Conservation (phyloP, 2,329 filamentous ascomycete species). For the Blastomyces gilchristii region DNA sequence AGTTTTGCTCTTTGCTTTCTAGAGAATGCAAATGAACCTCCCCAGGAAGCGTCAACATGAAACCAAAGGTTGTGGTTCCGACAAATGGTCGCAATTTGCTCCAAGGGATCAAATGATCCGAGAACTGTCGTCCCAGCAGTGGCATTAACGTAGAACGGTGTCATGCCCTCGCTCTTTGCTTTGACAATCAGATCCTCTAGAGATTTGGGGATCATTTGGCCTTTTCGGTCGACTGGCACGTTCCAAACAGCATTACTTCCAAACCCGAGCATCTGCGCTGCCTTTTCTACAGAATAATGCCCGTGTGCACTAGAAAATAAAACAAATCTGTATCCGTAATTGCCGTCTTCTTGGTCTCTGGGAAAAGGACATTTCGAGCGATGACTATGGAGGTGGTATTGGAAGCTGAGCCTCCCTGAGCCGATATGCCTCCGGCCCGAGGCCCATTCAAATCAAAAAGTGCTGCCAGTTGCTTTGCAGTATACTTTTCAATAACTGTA, state of each 20-base stretch:
- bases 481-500: constrained; percentile 77
- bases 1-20: constrained; percentile 54
- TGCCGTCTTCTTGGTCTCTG: constrained; percentile 65
- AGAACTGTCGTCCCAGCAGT: constrained; percentile 91
- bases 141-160: constrained; percentile 88
- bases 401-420: constrained; percentile 71
- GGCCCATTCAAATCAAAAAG: constrained; percentile 67
- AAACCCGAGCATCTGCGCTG: constrained; percentile 79
- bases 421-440: constrained; percentile 59
- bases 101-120: constrained; percentile 77
- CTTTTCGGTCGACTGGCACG: constrained; percentile 62
- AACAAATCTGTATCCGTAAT: constrained; percentile 55
- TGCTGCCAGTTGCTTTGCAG: constrained; percentile 58
- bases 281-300: constrained; percentile 92
- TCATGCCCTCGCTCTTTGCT: constrained; percentile 58
- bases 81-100: constrained; percentile 59
- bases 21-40: constrained; percentile 72
- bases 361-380: constrained; percentile 76
- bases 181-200: constrained; percentile 54
- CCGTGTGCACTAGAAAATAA: constrained; percentile 84
- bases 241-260: constrained; percentile 62
- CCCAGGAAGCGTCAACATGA: constrained; percentile 89
- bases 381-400: constrained; percentile 80
- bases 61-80: constrained; percentile 69
- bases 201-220: constrained; percentile 58